These are phyloP conservation scores for Mycena galopus DNA, from an alignment of 768 basidiomycete species.

Conservation along the genomic window DNA sequence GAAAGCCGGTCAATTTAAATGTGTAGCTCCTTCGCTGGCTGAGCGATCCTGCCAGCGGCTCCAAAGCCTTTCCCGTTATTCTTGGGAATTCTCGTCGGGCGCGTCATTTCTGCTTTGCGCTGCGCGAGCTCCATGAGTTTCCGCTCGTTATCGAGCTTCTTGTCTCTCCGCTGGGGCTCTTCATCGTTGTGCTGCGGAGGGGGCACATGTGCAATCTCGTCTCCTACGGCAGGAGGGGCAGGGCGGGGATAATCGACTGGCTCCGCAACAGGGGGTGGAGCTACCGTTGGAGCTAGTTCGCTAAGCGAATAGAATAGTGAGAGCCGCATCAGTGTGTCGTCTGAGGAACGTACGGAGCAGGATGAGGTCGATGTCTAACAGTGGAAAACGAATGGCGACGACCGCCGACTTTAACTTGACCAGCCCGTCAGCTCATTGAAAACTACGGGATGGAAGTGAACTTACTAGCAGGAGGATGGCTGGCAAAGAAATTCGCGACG, in stretches of 20 bases:
- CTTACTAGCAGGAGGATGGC: slow-evolving; percentile 66
- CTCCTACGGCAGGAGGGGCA: slow-evolving; percentile 45
- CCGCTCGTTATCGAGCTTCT: slow-evolving; percentile 60
- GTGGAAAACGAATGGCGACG: slow-evolving; percentile 61
- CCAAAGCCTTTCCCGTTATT: slow-evolving; percentile 53
- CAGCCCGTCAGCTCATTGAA: background rate
- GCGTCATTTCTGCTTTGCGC: slow-evolving; percentile 60
- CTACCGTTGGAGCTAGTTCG: slow-evolving; percentile 26
- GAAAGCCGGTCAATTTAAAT: background rate
- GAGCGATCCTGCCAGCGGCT: slow-evolving; percentile 65
- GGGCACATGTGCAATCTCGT: slow-evolving; percentile 47
- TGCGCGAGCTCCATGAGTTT: slow-evolving; percentile 61
- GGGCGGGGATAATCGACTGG: slow-evolving; percentile 67
- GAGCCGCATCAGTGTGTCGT: background rate
- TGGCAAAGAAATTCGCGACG: slow-evolving; percentile 39
- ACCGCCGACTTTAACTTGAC: slow-evolving; percentile 53
- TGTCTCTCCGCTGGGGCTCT: slow-evolving; percentile 62
- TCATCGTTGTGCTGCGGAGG: slow-evolving; percentile 62
- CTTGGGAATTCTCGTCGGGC: slow-evolving; percentile 60
- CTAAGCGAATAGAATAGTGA: slow-evolving; percentile 6
- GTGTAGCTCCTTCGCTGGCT: slow-evolving; percentile 53
- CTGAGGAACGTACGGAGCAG: slow-evolving; percentile 42
- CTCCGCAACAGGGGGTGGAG: slow-evolving; percentile 40
- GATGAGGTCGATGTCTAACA: slow-evolving; percentile 51
- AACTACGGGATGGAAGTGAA: background rate